Evolutionary conservation across 2,329 filamentous ascomycete genomes (phyloP).

Genomic region (Fusarium torreyae): DNA sequence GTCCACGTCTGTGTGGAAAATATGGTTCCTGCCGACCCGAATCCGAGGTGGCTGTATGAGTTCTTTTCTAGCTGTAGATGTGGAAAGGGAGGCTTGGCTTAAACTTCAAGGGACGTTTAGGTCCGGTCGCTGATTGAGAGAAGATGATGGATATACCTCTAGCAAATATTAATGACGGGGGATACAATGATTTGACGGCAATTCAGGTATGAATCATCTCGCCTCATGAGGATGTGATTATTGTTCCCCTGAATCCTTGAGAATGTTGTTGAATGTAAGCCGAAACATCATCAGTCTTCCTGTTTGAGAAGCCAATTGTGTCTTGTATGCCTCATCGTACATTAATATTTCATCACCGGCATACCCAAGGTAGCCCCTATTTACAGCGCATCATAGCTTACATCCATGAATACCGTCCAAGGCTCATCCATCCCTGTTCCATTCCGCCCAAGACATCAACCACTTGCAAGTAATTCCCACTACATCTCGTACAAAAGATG

Average conservation of each 20-base stretch:
- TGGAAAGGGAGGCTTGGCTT: slow-evolving; percentile 10
- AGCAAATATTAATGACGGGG: slow-evolving; percentile 19
- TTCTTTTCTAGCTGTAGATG: slow-evolving; percentile 7
- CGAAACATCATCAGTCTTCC: not conserved
- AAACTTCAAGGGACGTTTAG: not conserved
- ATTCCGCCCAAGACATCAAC: slow-evolving; percentile 13
- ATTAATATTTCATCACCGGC: slow-evolving; percentile 15
- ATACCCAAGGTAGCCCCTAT: slow-evolving; percentile 3
- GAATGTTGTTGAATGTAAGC: not conserved
- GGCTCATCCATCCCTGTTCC: slow-evolving; percentile 17
- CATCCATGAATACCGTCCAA: slow-evolving; percentile 16
- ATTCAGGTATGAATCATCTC: not conserved
- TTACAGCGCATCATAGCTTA: slow-evolving; percentile 21
- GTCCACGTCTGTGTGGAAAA: not conserved
- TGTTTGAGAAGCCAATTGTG: not conserved
- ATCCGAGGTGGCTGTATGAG: slow-evolving; percentile 13
- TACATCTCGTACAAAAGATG: slow-evolving; percentile 9
- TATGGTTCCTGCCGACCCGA: not conserved
- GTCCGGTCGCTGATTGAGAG: slow-evolving; percentile 1
- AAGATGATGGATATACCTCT: slow-evolving; percentile 36
- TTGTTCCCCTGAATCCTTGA: not conserved
- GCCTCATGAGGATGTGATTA: not conserved
- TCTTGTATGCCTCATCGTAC: slow-evolving; percentile 20
- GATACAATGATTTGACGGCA: slow-evolving; percentile 5
- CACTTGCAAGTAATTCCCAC: slow-evolving; percentile 12